Evolutionary conservation across 2,329 filamentous ascomycete species (phyloP).

Genomic region (Trichoderma sp.): DNA sequence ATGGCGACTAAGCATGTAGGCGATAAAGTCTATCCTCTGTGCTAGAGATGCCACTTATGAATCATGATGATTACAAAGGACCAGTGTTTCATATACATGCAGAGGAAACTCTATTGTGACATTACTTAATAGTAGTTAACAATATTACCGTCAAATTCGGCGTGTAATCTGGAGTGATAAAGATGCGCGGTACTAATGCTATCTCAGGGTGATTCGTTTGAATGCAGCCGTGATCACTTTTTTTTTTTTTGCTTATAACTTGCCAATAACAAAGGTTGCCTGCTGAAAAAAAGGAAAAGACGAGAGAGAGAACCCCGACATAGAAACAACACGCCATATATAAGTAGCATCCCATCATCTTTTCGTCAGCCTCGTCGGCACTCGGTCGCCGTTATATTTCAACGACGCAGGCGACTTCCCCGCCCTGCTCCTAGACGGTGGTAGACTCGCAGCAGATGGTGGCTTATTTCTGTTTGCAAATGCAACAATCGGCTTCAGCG

Average conservation of each 20-base stretch:
- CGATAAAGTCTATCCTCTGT: not conserved
- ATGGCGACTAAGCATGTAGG: not conserved
- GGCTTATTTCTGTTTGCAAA: slow-evolving; percentile 24
- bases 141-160: not conserved
- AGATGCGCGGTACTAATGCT: not conserved
- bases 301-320: not conserved
- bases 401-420: slow-evolving; percentile 21
- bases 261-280: not conserved
- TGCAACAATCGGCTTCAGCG: slow-evolving; percentile 38
- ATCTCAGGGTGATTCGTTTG: not conserved
- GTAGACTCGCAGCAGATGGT: not conserved
- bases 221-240: not conserved
- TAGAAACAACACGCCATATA: not conserved
- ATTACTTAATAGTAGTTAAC: not conserved
- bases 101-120: slow-evolving; percentile 2
- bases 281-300: not conserved
- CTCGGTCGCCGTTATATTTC: slow-evolving; percentile 26
- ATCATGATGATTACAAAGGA: not conserved
- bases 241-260: not conserved
- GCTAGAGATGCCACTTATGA: not conserved
- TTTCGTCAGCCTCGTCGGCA: slow-evolving; percentile 27
- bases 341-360: slow-evolving; percentile 4
- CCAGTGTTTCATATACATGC: slow-evolving; percentile 4
- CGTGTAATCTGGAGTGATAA: not conserved
- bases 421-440: slow-evolving; percentile 6